Evolutionary conservation across 768 basidiomycete species (phyloP).

Genomic region (Mycena olivaceomarginata): DNA sequence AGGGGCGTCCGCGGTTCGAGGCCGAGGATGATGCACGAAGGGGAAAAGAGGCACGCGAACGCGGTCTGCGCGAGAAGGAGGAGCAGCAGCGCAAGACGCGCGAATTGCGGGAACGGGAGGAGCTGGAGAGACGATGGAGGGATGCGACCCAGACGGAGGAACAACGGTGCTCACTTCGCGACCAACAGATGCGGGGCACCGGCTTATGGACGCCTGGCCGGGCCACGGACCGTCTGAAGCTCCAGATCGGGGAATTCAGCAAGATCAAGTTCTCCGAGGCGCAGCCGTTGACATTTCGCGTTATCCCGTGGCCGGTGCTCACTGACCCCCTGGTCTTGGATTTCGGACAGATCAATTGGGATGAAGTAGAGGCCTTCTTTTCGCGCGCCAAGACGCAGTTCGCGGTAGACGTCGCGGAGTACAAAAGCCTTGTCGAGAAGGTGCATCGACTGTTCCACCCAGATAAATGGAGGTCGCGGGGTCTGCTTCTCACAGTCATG

Average conservation of each 20-base stretch:
- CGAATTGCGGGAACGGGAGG: background rate
- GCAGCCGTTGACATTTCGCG: constrained; percentile 42
- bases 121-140: constrained; percentile 24
- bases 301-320: constrained; percentile 47
- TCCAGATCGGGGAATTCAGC: constrained; percentile 45
- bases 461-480: constrained; percentile 73
- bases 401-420: constrained; percentile 60
- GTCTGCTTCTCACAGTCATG: constrained; percentile 64
- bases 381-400: constrained; percentile 52
- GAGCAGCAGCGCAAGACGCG: constrained; percentile 19
- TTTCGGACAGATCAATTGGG: constrained; percentile 71
- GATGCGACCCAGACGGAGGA: constrained; percentile 30
- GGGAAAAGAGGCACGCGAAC: constrained; percentile 26
- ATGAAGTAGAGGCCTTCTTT: constrained; percentile 74
- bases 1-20: background rate
- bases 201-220: constrained; percentile 28
- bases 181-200: constrained; percentile 6
- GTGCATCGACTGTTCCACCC: constrained; percentile 76
- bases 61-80: background rate
- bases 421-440: constrained; percentile 69
- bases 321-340: constrained; percentile 51
- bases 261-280: constrained; percentile 48
- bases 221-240: constrained; percentile 29
- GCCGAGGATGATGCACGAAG: background rate
- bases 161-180: constrained; percentile 24